Conservation (phyloP, 805 yeast genomes). For the Jamesozyma piceae region DNA sequence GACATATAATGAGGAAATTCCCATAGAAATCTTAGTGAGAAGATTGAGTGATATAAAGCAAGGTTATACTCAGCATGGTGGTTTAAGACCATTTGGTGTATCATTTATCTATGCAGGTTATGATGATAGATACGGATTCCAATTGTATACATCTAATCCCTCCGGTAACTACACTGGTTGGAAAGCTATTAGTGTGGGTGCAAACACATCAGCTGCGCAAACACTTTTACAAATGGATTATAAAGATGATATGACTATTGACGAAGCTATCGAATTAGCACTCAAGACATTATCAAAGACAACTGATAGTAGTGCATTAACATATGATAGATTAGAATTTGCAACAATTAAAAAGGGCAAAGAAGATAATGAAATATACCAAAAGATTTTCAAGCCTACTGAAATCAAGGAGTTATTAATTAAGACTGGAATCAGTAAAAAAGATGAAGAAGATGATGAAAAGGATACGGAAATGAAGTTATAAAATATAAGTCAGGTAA, state of each 20-base stretch:
- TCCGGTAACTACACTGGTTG: slow-evolving; percentile 97
- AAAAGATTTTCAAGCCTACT: slow-evolving; percentile 69
- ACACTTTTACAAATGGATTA: slow-evolving; percentile 91
- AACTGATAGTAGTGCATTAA: slow-evolving; percentile 77
- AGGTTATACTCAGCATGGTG: slow-evolving; percentile 98
- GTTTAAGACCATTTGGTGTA: slow-evolving; percentile 96
- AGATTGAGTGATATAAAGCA: slow-evolving; percentile 88
- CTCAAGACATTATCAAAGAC: slow-evolving; percentile 88
- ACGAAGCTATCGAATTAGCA: slow-evolving; percentile 79
- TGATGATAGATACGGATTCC: slow-evolving; percentile 84
- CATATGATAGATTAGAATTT: slow-evolving; percentile 86
- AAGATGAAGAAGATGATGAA: slow-evolving; percentile 37
- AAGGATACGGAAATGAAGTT: slow-evolving; percentile 15
- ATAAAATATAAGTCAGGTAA: background rate
- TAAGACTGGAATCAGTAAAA: slow-evolving; percentile 57
- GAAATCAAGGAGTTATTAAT: slow-evolving; percentile 70
- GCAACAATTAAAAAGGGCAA: slow-evolving; percentile 57
- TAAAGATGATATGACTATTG: slow-evolving; percentile 63
- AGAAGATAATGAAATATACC: slow-evolving; percentile 46
- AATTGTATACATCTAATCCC: slow-evolving; percentile 90
- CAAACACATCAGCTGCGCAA: slow-evolving; percentile 93
- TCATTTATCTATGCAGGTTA: slow-evolving; percentile 93
- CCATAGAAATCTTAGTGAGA: slow-evolving; percentile 85
- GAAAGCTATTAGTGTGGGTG: slow-evolving; percentile 97
- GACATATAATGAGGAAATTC: slow-evolving; percentile 84